phyloP scores from a whole-genome alignment of 2,329 filamentous ascomycete species.

The Colletotrichum sp. region DNA sequence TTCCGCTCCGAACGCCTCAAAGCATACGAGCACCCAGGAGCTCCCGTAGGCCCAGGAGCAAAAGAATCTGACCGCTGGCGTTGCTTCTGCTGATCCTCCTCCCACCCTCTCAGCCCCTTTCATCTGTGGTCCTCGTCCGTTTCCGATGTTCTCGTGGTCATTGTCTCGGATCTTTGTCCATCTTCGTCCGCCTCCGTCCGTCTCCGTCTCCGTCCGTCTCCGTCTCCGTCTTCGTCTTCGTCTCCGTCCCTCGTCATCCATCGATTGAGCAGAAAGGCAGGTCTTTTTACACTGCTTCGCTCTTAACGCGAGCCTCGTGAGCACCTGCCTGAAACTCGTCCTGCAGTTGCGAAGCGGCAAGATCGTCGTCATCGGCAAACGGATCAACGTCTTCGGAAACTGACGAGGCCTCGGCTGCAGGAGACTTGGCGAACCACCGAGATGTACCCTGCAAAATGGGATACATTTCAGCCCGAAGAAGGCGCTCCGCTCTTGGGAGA shows the following conservation, averaged over 20 bases:
- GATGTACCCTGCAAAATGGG: background rate
- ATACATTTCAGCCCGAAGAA: background rate
- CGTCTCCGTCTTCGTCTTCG: too few species aligned
- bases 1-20: background rate
- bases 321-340: background rate
- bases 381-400: background rate
- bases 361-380: background rate
- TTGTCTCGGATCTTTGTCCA: background rate
- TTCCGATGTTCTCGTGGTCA: background rate
- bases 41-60: background rate
- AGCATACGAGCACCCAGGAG: background rate
- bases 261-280: too few species aligned
- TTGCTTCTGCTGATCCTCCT: background rate
- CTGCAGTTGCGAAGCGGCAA: background rate
- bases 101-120: background rate
- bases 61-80: background rate
- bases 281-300: background rate
- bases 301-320: background rate
- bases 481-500: background rate
- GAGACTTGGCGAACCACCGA: background rate
- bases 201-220: too few species aligned
- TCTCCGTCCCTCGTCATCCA: background rate
- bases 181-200: background rate
- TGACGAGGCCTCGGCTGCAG: background rate
- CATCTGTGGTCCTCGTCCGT: background rate